Evolutionary conservation across 768 basidiomycete genomes (phyloP), one percentile per base, ranked within the genome.

Genomic region (Sporobolomyces phaffii): DNA sequence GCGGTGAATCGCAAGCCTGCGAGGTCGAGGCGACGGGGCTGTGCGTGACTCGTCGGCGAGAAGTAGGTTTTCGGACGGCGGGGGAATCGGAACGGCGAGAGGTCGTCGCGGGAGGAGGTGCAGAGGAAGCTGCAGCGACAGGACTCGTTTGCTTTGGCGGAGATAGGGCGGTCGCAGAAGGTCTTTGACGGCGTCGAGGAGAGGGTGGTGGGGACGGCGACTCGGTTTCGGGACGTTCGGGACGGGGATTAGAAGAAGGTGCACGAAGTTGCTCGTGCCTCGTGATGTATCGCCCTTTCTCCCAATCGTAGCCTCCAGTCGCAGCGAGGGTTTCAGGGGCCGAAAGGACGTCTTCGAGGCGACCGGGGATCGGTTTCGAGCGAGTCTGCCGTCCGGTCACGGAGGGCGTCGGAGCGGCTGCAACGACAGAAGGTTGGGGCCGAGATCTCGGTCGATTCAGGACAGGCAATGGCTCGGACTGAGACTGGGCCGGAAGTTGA

Each of bases 211-310:
- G 60, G 7, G 65, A 41, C 15, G 64, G 60, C 0, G 65, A 33
- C 0, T 49, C 47, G 13, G 53, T 43, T 28, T 43, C 9, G 22
- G 41, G 65, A n/a, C 48, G 54, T 20, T 56, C 60, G 1, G 60
- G 65, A 2, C 60, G 54, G 7, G 65, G 65, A 18, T 68, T 43
- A 24, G 49, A 41, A 10, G 65, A 68, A 5, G 65, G 65, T 0
- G 28, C 34, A 15, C 60, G 48, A 2, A 52, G 31, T 17, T 61
- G 60, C 18, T 68, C 65, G 49, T 51, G 54, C 54, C 52, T 58
- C 31, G 65, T 50, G 41, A 68, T 59, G 60, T 68, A 68, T 15
- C 56, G 48, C 1, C 65, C 65, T 38, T 68, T 68, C 43, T 50
- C 65, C 33, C 26, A 52, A 14, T 68, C 65, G 56, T 38, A 68